Conservation (phyloP, 768 basidiomycete genomes). For the Leccinum incarnatum region DNA sequence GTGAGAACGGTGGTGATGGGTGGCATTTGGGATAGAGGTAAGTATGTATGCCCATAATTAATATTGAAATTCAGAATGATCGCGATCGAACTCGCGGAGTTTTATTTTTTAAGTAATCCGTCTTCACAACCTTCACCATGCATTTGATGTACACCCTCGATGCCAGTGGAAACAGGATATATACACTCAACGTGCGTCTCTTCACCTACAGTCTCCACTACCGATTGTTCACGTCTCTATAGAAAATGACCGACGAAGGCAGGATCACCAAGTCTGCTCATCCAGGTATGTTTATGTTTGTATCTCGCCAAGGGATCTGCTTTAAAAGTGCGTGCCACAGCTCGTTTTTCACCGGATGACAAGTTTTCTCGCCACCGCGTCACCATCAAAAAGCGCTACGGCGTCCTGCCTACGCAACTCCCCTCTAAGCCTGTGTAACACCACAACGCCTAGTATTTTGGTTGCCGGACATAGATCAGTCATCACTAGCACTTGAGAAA, state of each 20-base stretch:
- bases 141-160: constrained; percentile 96
- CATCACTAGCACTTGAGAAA: neutral
- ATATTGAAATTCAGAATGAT: neutral
- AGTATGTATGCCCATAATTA: neutral
- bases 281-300: constrained; percentile 61
- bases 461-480: neutral
- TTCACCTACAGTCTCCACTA: neutral
- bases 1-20: constrained; percentile 49
- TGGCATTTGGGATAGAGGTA: constrained; percentile 30
- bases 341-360: constrained; percentile 98
- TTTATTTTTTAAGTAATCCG: neutral
- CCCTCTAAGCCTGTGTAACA: constrained; percentile 84
- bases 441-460: neutral
- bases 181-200: constrained; percentile 84
- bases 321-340: constrained; percentile 38
- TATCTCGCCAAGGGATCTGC: neutral
- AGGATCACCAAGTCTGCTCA: constrained; percentile 94
- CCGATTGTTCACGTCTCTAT: constrained; percentile 9
- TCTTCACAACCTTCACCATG: constrained; percentile 47
- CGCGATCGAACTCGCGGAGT: constrained; percentile 14
- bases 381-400: constrained; percentile 92
- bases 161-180: constrained; percentile 73
- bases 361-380: constrained; percentile 98
- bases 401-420: constrained; percentile 85
- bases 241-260: constrained; percentile 85